Conservation (phyloP, 2,329 filamentous ascomycete species). For the Fusarium domesticum region DNA sequence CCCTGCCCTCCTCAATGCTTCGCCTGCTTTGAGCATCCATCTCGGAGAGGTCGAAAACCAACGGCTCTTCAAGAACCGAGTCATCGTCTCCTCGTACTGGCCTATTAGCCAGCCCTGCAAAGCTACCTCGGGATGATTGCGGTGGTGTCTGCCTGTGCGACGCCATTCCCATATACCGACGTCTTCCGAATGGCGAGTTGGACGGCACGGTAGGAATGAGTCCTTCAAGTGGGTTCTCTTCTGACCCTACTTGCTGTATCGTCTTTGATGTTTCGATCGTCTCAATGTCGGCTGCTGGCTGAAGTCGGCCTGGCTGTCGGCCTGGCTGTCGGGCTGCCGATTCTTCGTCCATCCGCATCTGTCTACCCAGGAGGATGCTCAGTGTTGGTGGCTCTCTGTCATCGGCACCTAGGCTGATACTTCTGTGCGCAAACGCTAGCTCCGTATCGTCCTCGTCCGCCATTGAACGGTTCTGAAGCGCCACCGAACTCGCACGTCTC, state of each 20-base stretch:
- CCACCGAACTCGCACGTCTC: slow-evolving; percentile 67
- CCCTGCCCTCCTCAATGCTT: slow-evolving; percentile 55
- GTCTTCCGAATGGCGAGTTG: slow-evolving; percentile 45
- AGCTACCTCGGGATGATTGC: slow-evolving; percentile 46
- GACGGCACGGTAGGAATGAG: slow-evolving; percentile 40
- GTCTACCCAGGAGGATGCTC: slow-evolving; percentile 57
- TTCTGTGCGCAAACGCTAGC: slow-evolving; percentile 60
- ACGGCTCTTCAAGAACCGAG: slow-evolving; percentile 62
- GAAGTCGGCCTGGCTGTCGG: slow-evolving; percentile 32
- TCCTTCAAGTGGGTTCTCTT: slow-evolving; percentile 46
- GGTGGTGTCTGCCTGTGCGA: slow-evolving; percentile 43
- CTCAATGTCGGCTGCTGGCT: slow-evolving; percentile 43
- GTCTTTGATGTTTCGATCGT: slow-evolving; percentile 39
- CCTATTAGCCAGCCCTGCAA: slow-evolving; percentile 40
- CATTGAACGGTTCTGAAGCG: slow-evolving; percentile 56
- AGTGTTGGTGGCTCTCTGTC: slow-evolving; percentile 62
- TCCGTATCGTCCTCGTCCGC: slow-evolving; percentile 60
- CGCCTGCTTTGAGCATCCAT: slow-evolving; percentile 58
- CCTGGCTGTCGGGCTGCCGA: slow-evolving; percentile 22
- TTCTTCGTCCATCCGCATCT: slow-evolving; percentile 36
- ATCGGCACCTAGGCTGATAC: slow-evolving; percentile 64
- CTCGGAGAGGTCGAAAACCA: slow-evolving; percentile 72
- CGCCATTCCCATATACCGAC: slow-evolving; percentile 46
- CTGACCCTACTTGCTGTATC: slow-evolving; percentile 42
- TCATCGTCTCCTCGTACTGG: slow-evolving; percentile 43